phyloP scores from a whole-genome alignment of 306 rosid species.

The Fragaria vesca region DNA sequence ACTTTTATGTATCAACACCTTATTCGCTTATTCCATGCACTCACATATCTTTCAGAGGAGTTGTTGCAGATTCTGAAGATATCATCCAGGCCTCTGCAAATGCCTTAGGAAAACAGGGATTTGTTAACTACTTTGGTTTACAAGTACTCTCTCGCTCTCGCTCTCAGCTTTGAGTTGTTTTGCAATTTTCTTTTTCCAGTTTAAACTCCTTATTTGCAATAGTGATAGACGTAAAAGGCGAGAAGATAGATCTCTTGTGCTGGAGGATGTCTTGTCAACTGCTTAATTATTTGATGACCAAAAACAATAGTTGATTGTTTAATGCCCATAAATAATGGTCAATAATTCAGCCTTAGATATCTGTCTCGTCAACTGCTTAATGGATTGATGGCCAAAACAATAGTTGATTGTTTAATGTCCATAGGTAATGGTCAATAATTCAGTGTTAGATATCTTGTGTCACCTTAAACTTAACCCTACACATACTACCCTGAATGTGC shows the following conservation, averaged over 20 bases:
- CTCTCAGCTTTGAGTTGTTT: background rate
- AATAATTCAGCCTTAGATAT: too few relatives aligned
- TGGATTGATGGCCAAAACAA: too few relatives aligned
- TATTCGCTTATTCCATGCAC: conserved; percentile 4
- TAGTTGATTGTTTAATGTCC: too few relatives aligned
- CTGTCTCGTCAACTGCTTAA: too few relatives aligned
- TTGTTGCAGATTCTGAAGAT: conserved; percentile 88
- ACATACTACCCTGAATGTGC: too few relatives aligned
- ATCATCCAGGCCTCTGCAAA: conserved; percentile 74
- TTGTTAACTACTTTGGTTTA: conserved; percentile 94
- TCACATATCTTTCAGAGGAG: conserved; percentile 67
- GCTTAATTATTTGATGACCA: background rate
- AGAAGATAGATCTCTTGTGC: background rate
- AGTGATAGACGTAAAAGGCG: background rate
- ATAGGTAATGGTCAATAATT: too few relatives aligned
- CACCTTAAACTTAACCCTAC: too few relatives aligned
- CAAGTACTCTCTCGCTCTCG: conserved; percentile 60
- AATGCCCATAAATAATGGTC: background rate
- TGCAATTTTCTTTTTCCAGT: conserved; percentile 8
- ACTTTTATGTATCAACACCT: background rate
- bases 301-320: background rate
- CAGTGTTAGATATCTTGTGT: too few relatives aligned
- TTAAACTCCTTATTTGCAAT: background rate
- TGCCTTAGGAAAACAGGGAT: conserved; percentile 77
- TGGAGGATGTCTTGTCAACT: background rate